phyloP scores from a whole-genome alignment of 139 green algal genomes.

The Chlamydomonas eustigma region DNA sequence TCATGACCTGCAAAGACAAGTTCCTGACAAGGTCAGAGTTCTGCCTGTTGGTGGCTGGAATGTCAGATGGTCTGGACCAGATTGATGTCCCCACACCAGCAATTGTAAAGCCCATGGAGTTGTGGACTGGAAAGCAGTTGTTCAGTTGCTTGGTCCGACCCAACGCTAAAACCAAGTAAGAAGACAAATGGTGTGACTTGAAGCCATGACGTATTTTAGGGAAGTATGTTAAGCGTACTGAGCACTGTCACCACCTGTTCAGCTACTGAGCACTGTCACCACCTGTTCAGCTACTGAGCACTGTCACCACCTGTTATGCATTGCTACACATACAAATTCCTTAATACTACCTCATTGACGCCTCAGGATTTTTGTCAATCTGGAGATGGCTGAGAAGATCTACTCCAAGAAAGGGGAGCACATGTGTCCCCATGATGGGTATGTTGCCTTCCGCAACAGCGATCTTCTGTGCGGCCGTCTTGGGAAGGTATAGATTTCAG shows the following conservation, averaged over 20 bases:
- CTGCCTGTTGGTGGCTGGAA: slow-evolving; percentile 62
- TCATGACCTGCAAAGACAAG: slow-evolving; percentile 74
- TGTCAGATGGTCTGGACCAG: slow-evolving; percentile 63
- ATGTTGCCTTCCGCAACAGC: slow-evolving; percentile 87
- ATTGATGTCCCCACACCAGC: slow-evolving; percentile 56
- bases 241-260: too few species aligned
- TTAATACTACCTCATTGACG: slow-evolving; percentile 69
- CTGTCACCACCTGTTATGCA: too few species aligned
- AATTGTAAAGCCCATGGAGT: slow-evolving; percentile 55
- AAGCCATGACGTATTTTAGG: too few species aligned
- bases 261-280: too few species aligned
- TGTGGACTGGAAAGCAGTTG: slow-evolving; percentile 99
- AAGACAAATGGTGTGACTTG: too few species aligned
- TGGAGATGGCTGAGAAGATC: slow-evolving; percentile 84
- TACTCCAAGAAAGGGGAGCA: slow-evolving; percentile 75
- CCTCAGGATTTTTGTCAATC: slow-evolving; percentile 78
- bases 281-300: too few species aligned
- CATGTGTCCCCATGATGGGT: slow-evolving; percentile 88
- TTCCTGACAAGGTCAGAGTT: slow-evolving; percentile 62
- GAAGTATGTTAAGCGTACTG: too few species aligned
- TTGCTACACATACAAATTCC: neutral
- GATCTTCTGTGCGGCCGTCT: slow-evolving; percentile 87
- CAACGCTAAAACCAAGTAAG: slow-evolving; percentile 27
- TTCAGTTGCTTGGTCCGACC: slow-evolving; percentile 81
- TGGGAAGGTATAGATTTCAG: too few species aligned